phyloP scores from a whole-genome alignment of 2,329 filamentous ascomycete species.

The Apiospora aurea region DNA sequence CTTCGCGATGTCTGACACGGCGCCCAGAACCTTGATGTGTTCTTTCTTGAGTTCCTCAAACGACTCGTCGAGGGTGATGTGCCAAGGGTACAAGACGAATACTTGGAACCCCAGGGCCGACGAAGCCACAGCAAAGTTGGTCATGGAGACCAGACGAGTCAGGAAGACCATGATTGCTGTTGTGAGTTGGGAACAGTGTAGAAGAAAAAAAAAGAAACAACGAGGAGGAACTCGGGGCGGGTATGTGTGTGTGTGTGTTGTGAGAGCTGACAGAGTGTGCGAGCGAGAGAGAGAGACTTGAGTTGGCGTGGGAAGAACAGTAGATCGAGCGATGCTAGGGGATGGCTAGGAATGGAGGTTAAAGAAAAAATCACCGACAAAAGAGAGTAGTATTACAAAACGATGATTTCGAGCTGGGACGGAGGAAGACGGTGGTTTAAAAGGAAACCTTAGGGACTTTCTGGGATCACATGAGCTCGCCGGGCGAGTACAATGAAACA shows the following conservation, averaged over 20 bases:
- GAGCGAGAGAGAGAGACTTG: slow-evolving; percentile 2
- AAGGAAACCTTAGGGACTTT: background rate
- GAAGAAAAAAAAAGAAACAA: too few relatives aligned
- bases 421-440: slow-evolving; percentile 6
- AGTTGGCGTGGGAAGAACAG: background rate
- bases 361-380: slow-evolving; percentile 20
- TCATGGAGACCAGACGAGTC: slow-evolving; percentile 61
- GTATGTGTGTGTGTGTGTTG: background rate
- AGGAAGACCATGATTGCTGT: slow-evolving; percentile 31
- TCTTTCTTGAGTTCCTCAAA: slow-evolving; percentile 67
- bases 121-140: slow-evolving; percentile 70
- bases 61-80: slow-evolving; percentile 68
- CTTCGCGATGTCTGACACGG: slow-evolving; percentile 44
- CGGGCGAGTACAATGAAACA: slow-evolving; percentile 16
- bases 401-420: background rate
- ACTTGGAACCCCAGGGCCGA: slow-evolving; percentile 73
- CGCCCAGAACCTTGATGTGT: slow-evolving; percentile 53
- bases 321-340: slow-evolving; percentile 13
- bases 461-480: slow-evolving; percentile 20
- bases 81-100: slow-evolving; percentile 75
- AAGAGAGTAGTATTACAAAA: slow-evolving; percentile 16
- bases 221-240: slow-evolving; percentile 4
- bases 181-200: background rate
- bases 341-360: slow-evolving; percentile 7
- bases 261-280: background rate